Base-by-base conservation (phyloP, 176 grass and related monocot species). In the Miscanthus lutarioriparius region DNA sequence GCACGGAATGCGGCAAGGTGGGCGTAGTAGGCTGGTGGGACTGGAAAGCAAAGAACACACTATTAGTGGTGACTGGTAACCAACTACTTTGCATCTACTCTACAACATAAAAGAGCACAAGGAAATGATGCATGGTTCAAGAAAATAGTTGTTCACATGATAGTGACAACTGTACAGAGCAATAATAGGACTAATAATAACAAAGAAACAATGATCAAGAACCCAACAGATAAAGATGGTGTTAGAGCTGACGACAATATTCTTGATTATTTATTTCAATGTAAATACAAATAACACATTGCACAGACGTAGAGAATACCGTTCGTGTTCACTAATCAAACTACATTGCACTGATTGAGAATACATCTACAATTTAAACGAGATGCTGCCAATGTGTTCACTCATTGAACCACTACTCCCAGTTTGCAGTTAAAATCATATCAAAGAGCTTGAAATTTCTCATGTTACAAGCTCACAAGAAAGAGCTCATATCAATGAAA, bases 1-100 rank as follows among this genome's bases (percentile, higher is more conserved):
- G 92, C 92, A 5, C 90, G 87, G 56, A 90, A 95, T 47, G 92
- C 92, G 3, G 87, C 90, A 32, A 92, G 73, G 74, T 92, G 90
- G 5, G 92, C 92, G 64, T 95, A 92, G 51, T 95, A 92, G 22
- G 90, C 92, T 16, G 92, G 92, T 3, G 92, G 90, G 15, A 95
- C 92, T 95, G 56, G 51, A 81, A 27, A 76, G 1, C 37, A 59
- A 87, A 45, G 14, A 73, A 54, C 13, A 47, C 10, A 3, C 0
- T 9, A 37, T 74, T 27, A 72, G 39, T 27, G 6, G 2, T 30
- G 25, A 7, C 25, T 19, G 25, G 7, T 19, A 62, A 22, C 19
- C 20, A 64, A 48, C 17, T 74, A 40, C 15, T 65, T 65, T 37
- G n/a, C n/a, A 51, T 49, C 0, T 48, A 16, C 0, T 39, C 45